Evolutionary conservation across 768 basidiomycete species (phyloP), one percentile per base, ranked within the genome.

Genomic region (Megacollybia marginata): DNA sequence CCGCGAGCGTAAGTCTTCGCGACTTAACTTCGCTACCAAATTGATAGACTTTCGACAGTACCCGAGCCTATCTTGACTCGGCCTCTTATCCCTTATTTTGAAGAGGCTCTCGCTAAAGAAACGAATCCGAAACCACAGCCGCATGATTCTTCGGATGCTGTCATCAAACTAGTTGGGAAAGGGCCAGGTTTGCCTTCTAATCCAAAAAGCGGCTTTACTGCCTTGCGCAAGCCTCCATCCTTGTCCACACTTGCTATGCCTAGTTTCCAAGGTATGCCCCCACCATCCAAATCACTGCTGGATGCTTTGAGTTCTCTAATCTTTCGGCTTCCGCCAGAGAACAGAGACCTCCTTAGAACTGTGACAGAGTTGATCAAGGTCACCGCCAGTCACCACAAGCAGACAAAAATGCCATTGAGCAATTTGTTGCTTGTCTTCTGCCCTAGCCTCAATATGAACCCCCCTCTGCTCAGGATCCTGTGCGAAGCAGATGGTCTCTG

Each of bases 381-480:
- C 40, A 93, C 91, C 12, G 81, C 88, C 0, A 72, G 69, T 49
- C 74, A 79, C 54, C 74, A 75, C 58, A 76, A 75, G 54, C 78
- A 81, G 57, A 97, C 92, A 33, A 91, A 90, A 68, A 97, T 97
- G 93, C 90, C 92, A 2, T 65, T 96, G 55, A 85, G 85, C 63
- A 96, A 96, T 59, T 65, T 97, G 56, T 69, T 94, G 44, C 69
- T 94, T 33, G 85, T 95, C 46, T 83, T 97, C 61, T 92, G 88
- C 54, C 94, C 93, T 7, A 91, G 83, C 61, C 65, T 93, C 60
- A 82, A 77, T 59, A 85, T 93, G 80, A 87, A 71, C 50, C 87
- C 88, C 13, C 73, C 82, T 1, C 60, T 92, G 23, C 64, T 92
- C 56, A 76, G 84, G 54, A 76, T 83, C 31, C 64, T 92, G 2